Conservation (phyloP, 257 asterid species). For the Voacanga thouarsii region DNA sequence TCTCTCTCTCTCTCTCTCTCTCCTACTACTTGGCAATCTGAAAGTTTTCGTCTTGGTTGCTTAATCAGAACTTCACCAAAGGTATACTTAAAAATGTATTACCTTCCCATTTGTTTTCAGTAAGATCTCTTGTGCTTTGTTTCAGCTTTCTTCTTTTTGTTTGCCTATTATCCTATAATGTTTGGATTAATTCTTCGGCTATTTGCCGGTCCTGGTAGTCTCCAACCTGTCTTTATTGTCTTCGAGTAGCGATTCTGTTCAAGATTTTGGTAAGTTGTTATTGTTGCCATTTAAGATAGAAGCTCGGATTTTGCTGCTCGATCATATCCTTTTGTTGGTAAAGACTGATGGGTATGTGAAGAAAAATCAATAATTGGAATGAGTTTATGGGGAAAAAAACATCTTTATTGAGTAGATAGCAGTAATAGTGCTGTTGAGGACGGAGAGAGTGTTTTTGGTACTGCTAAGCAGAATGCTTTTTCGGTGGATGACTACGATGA, state of each 20-base stretch:
- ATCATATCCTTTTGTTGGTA: slow-evolving; percentile 61
- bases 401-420: neutral
- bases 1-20: no score
- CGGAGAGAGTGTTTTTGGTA: slow-evolving; percentile 14
- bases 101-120: slow-evolving; percentile 37
- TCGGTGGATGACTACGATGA: slow-evolving; percentile 73
- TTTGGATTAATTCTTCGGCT: slow-evolving; percentile 44
- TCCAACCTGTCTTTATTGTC: slow-evolving; percentile 60
- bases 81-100: slow-evolving; percentile 7
- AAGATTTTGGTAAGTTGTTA: slow-evolving; percentile 35
- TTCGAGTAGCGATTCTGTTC: slow-evolving; percentile 40
- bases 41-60: slow-evolving; percentile 5
- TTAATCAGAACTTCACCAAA: slow-evolving; percentile 37
- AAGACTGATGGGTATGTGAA: slow-evolving; percentile 26
- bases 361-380: slow-evolving; percentile 40
- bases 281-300: slow-evolving; percentile 41
- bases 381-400: slow-evolving; percentile 41
- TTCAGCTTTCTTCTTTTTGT: slow-evolving; percentile 49
- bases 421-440: slow-evolving; percentile 6
- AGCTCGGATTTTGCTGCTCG: slow-evolving; percentile 74
- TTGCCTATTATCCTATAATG: slow-evolving; percentile 39
- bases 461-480: slow-evolving; percentile 36
- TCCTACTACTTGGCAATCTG: no score
- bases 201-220: slow-evolving; percentile 69
- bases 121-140: slow-evolving; percentile 62